Conservation (phyloP, 306 rosid genomes). For the Citrullus colocynthis region DNA sequence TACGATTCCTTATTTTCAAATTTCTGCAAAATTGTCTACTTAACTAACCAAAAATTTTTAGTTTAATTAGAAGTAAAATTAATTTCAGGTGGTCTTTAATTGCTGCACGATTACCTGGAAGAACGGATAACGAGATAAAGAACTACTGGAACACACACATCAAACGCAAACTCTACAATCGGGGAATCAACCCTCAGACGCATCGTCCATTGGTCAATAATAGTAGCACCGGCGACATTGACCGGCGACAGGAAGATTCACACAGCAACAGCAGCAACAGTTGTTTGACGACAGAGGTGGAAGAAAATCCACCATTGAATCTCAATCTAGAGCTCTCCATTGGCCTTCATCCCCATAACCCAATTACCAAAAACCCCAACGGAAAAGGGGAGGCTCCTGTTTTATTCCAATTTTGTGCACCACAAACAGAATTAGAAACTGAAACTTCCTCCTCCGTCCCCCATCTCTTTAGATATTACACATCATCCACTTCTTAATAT, state of each 20-base stretch:
- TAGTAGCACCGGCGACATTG: not conserved
- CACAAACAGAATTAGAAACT: not conserved
- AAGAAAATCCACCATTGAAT: not conserved
- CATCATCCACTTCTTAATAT: not conserved
- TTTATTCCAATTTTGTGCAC: not conserved
- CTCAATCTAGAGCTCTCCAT: not conserved
- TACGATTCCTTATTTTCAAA: too few species aligned
- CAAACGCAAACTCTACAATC: conserved; percentile 47
- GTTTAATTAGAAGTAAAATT: too few species aligned
- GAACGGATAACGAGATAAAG: conserved; percentile 39
- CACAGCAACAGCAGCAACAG: conserved; percentile 21
- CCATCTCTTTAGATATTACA: not conserved
- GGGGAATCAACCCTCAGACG: conserved; percentile 50
- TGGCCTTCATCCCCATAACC: not conserved
- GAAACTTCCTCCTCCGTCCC: not conserved
- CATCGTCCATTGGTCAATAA: conserved; percentile 29
- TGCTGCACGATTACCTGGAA: conserved; percentile 43
- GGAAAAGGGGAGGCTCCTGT: not conserved
- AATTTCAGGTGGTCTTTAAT: conserved; percentile 39
- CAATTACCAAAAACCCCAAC: not conserved
- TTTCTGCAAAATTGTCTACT: too few species aligned
- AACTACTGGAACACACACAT: conserved; percentile 66
- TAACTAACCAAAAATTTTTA: too few species aligned
- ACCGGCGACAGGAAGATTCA: not conserved
- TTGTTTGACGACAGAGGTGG: conserved; percentile 30